phyloP scores from a whole-genome alignment of 768 basidiomycete species.

The Gloeophyllum trabeum region DNA sequence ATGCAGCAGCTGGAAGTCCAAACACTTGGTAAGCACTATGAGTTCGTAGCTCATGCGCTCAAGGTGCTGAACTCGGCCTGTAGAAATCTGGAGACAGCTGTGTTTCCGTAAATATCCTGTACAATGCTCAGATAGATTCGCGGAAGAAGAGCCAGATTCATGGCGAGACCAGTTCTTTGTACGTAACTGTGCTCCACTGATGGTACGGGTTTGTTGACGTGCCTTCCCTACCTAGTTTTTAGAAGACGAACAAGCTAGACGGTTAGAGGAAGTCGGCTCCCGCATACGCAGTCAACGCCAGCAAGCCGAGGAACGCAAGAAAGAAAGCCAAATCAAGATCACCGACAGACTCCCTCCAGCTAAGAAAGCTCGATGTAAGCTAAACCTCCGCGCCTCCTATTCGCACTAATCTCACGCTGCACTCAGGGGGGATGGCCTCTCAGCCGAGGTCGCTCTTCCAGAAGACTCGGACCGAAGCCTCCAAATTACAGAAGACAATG shows the following conservation, averaged over 20 bases:
- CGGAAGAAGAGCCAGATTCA: slow-evolving; percentile 33
- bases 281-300: slow-evolving; percentile 56
- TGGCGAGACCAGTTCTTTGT: slow-evolving; percentile 69
- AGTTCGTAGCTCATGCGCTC: slow-evolving; percentile 1
- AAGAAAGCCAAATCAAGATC: slow-evolving; percentile 63
- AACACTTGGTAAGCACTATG: slow-evolving; percentile 9
- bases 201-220: not conserved
- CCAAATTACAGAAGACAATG: slow-evolving; percentile 52
- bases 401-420: slow-evolving; percentile 8
- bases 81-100: slow-evolving; percentile 11
- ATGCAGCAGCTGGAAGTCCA: slow-evolving; percentile 8
- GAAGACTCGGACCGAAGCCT: slow-evolving; percentile 64
- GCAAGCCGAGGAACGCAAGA: slow-evolving; percentile 66
- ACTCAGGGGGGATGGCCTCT: slow-evolving; percentile 25
- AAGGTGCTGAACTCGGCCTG: slow-evolving; percentile 1
- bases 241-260: slow-evolving; percentile 24
- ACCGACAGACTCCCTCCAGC: slow-evolving; percentile 58
- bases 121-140: no score
- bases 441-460: slow-evolving; percentile 65
- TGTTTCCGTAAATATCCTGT: slow-evolving; percentile 8
- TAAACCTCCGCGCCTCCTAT: slow-evolving; percentile 2
- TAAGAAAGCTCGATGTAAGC: slow-evolving; percentile 57
- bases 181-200: slow-evolving; percentile 14
- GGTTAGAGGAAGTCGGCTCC: slow-evolving; percentile 50
- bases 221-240: slow-evolving; percentile 5